Evolutionary conservation across 2,329 filamentous ascomycete species (phyloP).

Genomic region (Cyphellophora attinorum): DNA sequence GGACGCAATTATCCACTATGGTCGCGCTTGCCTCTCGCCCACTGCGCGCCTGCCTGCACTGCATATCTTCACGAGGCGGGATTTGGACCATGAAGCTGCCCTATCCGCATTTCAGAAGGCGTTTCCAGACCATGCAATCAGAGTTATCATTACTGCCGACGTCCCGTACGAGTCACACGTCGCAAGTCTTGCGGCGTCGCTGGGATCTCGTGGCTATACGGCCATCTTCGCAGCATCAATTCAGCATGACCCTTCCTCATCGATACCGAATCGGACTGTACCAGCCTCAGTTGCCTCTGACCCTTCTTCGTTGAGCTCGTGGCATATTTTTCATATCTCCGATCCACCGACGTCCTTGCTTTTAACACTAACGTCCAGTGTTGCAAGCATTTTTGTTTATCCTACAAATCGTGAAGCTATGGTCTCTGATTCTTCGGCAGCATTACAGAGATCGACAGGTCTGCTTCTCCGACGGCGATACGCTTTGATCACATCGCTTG

Average conservation of each 20-base stretch:
- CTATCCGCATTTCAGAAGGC: slow-evolving; percentile 55
- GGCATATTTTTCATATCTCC: slow-evolving; percentile 77
- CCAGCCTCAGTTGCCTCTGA: slow-evolving; percentile 39
- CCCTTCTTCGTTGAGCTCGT: slow-evolving; percentile 47
- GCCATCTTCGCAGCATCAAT: slow-evolving; percentile 62
- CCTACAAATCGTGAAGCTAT: slow-evolving; percentile 27
- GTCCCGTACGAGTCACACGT: slow-evolving; percentile 77
- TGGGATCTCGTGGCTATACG: slow-evolving; percentile 58
- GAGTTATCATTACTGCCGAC: slow-evolving; percentile 77
- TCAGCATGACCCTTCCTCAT: slow-evolving; percentile 66
- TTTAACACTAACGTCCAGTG: slow-evolving; percentile 74
- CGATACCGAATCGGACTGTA: slow-evolving; percentile 74
- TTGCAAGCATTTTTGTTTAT: slow-evolving; percentile 69
- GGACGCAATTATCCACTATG: slow-evolving; percentile 89
- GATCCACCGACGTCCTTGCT: slow-evolving; percentile 73
- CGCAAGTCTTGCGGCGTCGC: slow-evolving; percentile 40
- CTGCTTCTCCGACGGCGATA: slow-evolving; percentile 71
- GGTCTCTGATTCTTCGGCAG: slow-evolving; percentile 13
- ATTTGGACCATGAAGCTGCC: slow-evolving; percentile 53
- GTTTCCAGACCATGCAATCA: slow-evolving; percentile 55
- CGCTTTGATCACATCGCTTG: slow-evolving; percentile 70
- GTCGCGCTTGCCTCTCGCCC: slow-evolving; percentile 81
- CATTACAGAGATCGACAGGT: slow-evolving; percentile 42
- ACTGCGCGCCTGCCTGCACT: slow-evolving; percentile 80
- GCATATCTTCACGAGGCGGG: slow-evolving; percentile 74